Evolutionary conservation across 768 basidiomycete genomes (phyloP).

Genomic region (Scleroderma citrinum): DNA sequence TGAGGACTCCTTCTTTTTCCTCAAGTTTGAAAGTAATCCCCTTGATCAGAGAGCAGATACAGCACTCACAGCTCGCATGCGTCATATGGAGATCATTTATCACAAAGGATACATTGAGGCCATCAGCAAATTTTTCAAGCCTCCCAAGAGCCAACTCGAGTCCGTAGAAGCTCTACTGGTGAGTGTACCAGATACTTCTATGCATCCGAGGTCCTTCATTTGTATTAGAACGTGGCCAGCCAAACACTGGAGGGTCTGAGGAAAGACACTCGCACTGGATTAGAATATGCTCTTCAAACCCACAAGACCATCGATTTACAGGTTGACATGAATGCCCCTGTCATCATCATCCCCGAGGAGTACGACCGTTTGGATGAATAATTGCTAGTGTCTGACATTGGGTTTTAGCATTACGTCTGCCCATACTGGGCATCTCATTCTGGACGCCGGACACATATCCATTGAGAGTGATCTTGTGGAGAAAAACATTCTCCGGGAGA

Average conservation of each 20-base stretch:
- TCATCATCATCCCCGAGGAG: slow-evolving; percentile 97
- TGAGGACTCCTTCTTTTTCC: slow-evolving; percentile 72
- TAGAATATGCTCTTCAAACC: slow-evolving; percentile 88
- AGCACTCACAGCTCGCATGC: slow-evolving; percentile 82
- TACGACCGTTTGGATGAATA: slow-evolving; percentile 29
- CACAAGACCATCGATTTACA: slow-evolving; percentile 97
- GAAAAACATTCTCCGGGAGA: slow-evolving; percentile 68
- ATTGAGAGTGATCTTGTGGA: slow-evolving; percentile 87
- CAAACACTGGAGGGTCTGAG: slow-evolving; percentile 89
- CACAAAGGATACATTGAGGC: slow-evolving; percentile 92
- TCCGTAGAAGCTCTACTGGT: slow-evolving; percentile 91
- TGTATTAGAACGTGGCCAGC: slow-evolving; percentile 73
- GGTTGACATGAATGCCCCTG: slow-evolving; percentile 93
- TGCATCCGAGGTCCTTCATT: neutral
- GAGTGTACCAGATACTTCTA: slow-evolving; percentile 19
- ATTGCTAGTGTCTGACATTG: slow-evolving; percentile 5
- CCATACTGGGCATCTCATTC: slow-evolving; percentile 77
- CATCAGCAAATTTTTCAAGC: slow-evolving; percentile 86
- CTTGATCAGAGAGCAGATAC: slow-evolving; percentile 89
- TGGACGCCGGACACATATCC: slow-evolving; percentile 96
- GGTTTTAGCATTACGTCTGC: slow-evolving; percentile 61
- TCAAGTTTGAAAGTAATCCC: slow-evolving; percentile 90
- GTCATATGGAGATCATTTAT: slow-evolving; percentile 96
- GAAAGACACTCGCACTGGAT: slow-evolving; percentile 88
- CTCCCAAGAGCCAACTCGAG: slow-evolving; percentile 90